phyloP scores from a whole-genome alignment of 164 flowering plant genomes.

The Liquidambar formosana region DNA sequence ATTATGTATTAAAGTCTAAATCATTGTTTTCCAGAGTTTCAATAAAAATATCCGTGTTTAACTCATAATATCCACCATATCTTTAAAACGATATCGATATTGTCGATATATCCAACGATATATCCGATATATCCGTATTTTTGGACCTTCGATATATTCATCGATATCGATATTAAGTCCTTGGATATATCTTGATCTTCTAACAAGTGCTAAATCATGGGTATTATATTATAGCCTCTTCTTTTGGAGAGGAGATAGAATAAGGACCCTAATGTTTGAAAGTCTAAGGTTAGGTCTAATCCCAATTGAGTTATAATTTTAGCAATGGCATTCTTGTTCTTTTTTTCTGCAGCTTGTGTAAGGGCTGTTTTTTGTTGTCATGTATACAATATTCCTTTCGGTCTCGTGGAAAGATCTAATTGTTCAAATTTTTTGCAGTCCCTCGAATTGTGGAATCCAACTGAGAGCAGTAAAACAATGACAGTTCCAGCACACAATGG shows the following conservation, averaged over 20 bases:
- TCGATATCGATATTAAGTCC: no score
- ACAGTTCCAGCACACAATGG: slow-evolving; percentile 32
- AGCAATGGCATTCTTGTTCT: not conserved
- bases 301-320: not conserved
- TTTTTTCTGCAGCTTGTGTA: not conserved
- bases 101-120: no score
- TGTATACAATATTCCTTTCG: not conserved
- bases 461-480: slow-evolving; percentile 18
- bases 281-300: not conserved
- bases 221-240: not conserved
- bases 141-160: no score
- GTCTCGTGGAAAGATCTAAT: not conserved
- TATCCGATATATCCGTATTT: no score
- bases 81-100: no score
- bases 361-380: not conserved
- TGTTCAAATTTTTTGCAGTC: slow-evolving; percentile 19
- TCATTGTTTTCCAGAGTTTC: no score
- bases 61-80: no score
- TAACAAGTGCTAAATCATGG: not conserved
- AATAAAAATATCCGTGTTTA: no score
- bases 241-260: not conserved
- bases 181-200: not conserved
- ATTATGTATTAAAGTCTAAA: no score
- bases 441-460: slow-evolving; percentile 38
- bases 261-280: not conserved